Percentiles rank a stretch among this genome's conserved stretches.
Conservation (phyloP, 352 stramenopile species). For the Globisporangium paddicum region DNA sequence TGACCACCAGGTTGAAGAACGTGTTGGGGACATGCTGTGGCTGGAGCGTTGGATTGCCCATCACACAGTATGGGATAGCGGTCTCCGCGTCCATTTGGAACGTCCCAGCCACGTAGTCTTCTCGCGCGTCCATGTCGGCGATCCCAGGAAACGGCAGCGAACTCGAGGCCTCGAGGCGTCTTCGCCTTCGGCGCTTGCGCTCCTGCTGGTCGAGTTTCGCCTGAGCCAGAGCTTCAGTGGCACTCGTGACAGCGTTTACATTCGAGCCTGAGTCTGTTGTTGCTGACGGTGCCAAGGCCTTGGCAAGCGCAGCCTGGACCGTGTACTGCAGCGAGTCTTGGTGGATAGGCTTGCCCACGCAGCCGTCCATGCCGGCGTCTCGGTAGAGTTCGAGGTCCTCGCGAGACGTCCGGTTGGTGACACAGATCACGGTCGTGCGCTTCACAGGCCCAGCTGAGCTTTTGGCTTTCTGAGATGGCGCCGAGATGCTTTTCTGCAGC, state of each 20-base stretch:
- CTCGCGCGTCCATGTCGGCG: conserved; percentile 39
- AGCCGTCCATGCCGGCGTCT: conserved; percentile 89
- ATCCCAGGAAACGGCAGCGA: conserved; percentile 42
- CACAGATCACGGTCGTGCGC: conserved; percentile 64
- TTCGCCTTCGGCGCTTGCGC: conserved; percentile 26
- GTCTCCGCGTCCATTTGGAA: conserved; percentile 94
- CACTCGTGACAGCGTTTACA: conserved; percentile 17
- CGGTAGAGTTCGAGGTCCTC: conserved; percentile 86
- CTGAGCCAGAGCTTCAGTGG: conserved; percentile 34
- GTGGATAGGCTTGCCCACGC: conserved; percentile 80
- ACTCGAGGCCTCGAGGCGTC: conserved; percentile 35
- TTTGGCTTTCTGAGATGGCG: conserved; percentile 1
- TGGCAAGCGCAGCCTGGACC: conserved; percentile 70
- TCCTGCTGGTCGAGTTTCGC: conserved; percentile 39
- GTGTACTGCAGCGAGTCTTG: conserved; percentile 63
- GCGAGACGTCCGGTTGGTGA: conserved; percentile 52
- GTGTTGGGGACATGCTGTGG: conserved; percentile 24
- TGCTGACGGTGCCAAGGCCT: neutral
- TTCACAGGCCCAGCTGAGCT: neutral
- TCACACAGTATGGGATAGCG: conserved; percentile 87
- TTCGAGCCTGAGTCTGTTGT: neutral
- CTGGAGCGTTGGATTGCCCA: conserved; percentile 43
- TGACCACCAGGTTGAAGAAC: conserved; percentile 94
- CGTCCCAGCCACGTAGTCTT: conserved; percentile 43
- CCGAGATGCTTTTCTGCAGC: conserved; percentile 41